A percentile compares a stretch with the other conserved stretches of the same genome.
Conservation (phyloP, 768 basidiomycete species). For the Chiua virens region DNA sequence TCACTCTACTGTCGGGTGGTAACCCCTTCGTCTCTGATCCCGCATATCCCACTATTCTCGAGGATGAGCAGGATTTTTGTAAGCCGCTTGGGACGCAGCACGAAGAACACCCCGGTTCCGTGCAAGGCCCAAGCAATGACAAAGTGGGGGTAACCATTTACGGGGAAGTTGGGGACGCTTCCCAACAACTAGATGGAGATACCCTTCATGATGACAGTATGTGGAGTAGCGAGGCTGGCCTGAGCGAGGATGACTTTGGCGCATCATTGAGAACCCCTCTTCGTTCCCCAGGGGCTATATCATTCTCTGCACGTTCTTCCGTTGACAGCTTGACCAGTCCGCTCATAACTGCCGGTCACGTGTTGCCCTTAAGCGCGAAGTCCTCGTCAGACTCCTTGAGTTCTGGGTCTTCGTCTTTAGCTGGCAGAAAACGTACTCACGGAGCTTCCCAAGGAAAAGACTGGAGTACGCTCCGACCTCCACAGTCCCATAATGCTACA, state of each 20-base stretch:
- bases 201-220: conserved; percentile 24
- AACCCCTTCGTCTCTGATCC: conserved; percentile 5
- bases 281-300: conserved; percentile 24
- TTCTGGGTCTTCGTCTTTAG: conserved; percentile 36
- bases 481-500: conserved; percentile 25
- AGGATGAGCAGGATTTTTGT: conserved; percentile 63
- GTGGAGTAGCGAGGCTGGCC: conserved; percentile 23
- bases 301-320: conserved; percentile 24
- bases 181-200: conserved; percentile 19
- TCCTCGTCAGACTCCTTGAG: conserved; percentile 45
- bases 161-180: conserved; percentile 1
- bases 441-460: conserved; percentile 5
- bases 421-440: conserved; percentile 43
- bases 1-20: conserved; percentile 2
- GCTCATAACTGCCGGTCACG: conserved; percentile 40
- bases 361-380: conserved; percentile 38
- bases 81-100: conserved; percentile 66
- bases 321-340: conserved; percentile 30
- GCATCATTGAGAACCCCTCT: conserved; percentile 66
- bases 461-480: neutral
- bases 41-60: conserved; percentile 34
- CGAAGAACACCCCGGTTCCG: conserved; percentile 61
- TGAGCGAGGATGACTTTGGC: conserved; percentile 58
- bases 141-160: conserved; percentile 41
- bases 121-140: conserved; percentile 61